phyloP scores from a whole-genome alignment of 352 stramenopile genomes.

The Phytophthora hybrid region DNA sequence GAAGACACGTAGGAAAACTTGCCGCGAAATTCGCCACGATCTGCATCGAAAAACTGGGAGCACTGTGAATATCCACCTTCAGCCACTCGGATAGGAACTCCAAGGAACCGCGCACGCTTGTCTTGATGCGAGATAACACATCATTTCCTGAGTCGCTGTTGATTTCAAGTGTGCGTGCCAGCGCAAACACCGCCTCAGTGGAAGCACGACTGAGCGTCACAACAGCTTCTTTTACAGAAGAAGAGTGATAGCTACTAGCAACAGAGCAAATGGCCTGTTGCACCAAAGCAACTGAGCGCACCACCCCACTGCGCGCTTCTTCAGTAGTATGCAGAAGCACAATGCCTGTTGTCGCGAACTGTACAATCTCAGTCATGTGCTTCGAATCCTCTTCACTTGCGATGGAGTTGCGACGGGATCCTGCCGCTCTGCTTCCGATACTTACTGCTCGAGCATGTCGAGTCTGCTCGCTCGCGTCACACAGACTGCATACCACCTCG shows the following conservation, averaged over 20 bases:
- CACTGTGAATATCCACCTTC: constrained; percentile 43
- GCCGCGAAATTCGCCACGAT: constrained; percentile 48
- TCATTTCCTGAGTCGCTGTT: constrained; percentile 3
- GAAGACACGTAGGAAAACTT: constrained; percentile 42
- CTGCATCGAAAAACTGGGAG: constrained; percentile 52
- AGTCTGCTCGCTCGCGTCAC: constrained; percentile 45
- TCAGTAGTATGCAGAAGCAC: constrained; percentile 62
- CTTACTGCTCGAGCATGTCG: constrained; percentile 38
- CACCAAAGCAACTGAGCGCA: constrained; percentile 48
- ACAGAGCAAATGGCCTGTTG: constrained; percentile 48
- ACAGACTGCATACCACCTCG: constrained; percentile 53
- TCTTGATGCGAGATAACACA: constrained; percentile 28
- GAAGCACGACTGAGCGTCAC: constrained; percentile 52
- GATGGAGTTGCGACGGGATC: constrained; percentile 21
- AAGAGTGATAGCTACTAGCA: constrained; percentile 27
- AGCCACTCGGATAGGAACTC: constrained; percentile 52
- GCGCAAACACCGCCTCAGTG: constrained; percentile 48
- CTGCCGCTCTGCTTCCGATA: constrained; percentile 22
- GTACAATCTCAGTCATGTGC: constrained; percentile 48
- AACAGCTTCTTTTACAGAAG: constrained; percentile 40
- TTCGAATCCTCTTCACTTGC: constrained; percentile 33
- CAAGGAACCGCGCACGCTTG: constrained; percentile 41
- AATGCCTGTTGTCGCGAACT: constrained; percentile 56
- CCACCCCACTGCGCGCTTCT: constrained; percentile 41
- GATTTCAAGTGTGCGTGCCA: constrained; percentile 44